phyloP scores from a whole-genome alignment of 208 protist species.

The Paratrypanosoma confusum region DNA sequence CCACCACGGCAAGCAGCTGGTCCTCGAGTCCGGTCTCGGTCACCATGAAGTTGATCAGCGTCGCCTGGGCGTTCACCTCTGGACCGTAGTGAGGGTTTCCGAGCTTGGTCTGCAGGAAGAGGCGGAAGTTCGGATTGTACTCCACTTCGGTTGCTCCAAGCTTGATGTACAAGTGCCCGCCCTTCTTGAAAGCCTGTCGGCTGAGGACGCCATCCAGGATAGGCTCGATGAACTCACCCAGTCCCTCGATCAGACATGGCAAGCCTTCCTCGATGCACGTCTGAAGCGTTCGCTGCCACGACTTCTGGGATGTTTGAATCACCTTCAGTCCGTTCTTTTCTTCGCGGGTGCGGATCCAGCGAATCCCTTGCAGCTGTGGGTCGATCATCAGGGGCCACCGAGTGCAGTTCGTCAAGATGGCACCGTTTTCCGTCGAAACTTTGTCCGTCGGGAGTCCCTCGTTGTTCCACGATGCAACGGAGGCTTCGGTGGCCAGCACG shows the following conservation, averaged over 20 bases:
- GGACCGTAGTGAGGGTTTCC: slow-evolving; percentile 98
- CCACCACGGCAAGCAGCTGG: slow-evolving; percentile 97
- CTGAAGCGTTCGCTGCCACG: slow-evolving; percentile 86
- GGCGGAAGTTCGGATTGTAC: slow-evolving; percentile 93
- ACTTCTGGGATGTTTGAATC: slow-evolving; percentile 85
- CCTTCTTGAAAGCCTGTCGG: slow-evolving; percentile 91
- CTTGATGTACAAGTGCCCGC: slow-evolving; percentile 86
- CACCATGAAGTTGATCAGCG: slow-evolving; percentile 99
- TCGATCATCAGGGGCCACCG: slow-evolving; percentile 98
- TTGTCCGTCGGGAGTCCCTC: slow-evolving; percentile 95
- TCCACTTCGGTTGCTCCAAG: slow-evolving; percentile 94
- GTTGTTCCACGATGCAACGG: slow-evolving; percentile 95
- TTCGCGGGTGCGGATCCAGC: slow-evolving; percentile 95
- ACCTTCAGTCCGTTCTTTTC: slow-evolving; percentile 91
- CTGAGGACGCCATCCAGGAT: slow-evolving; percentile 96
- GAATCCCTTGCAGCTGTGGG: slow-evolving; percentile 97
- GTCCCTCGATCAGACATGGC: slow-evolving; percentile 92
- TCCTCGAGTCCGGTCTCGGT: slow-evolving; percentile 97
- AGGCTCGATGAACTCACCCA: slow-evolving; percentile 95
- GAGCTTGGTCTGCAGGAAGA: slow-evolving; percentile 98
- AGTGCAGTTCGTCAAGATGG: slow-evolving; percentile 92
- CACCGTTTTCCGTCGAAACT: slow-evolving; percentile 96
- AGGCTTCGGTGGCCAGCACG: slow-evolving; percentile 84
- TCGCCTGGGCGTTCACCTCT: slow-evolving; percentile 98
- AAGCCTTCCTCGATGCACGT: slow-evolving; percentile 89